Conservation (phyloP, 2,329 filamentous ascomycete species). For the Davidsoniella virescens region DNA sequence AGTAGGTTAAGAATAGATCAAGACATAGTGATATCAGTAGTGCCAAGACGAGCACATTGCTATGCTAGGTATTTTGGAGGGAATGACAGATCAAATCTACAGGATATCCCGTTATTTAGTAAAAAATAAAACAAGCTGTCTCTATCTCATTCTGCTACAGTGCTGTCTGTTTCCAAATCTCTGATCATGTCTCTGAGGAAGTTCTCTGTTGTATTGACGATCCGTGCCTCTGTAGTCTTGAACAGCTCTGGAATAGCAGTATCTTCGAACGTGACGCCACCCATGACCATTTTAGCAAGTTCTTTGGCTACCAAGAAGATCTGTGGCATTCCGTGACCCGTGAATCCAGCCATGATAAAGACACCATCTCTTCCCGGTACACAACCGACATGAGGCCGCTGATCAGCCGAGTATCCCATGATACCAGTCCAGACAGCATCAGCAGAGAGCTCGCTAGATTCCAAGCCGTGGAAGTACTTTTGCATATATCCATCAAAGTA, state of each 20-base stretch:
- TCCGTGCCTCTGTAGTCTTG: neutral
- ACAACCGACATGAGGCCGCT: slow-evolving; percentile 26
- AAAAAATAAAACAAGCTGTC: too few species aligned
- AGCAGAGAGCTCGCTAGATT: slow-evolving; percentile 22
- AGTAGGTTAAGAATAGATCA: neutral
- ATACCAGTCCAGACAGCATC: slow-evolving; percentile 21
- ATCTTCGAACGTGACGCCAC: slow-evolving; percentile 19
- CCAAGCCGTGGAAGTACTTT: slow-evolving; percentile 31
- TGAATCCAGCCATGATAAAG: slow-evolving; percentile 32
- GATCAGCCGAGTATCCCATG: slow-evolving; percentile 28
- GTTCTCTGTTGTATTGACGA: neutral
- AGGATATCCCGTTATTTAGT: neutral
- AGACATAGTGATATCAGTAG: neutral
- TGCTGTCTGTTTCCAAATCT: too few species aligned
- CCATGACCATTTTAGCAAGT: slow-evolving; percentile 24
- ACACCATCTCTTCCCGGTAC: slow-evolving; percentile 25
- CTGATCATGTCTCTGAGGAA: too few species aligned
- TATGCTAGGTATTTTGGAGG: too few species aligned
- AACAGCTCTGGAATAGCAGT: slow-evolving; percentile 15
- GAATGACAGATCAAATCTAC: too few species aligned
- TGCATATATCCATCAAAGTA: slow-evolving; percentile 35
- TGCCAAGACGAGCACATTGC: neutral
- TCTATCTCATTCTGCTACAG: too few species aligned
- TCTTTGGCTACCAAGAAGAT: slow-evolving; percentile 26
- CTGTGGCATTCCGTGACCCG: slow-evolving; percentile 34